Conservation (phyloP, 345 rosid genomes). For the Dipteronia dyeriana region DNA sequence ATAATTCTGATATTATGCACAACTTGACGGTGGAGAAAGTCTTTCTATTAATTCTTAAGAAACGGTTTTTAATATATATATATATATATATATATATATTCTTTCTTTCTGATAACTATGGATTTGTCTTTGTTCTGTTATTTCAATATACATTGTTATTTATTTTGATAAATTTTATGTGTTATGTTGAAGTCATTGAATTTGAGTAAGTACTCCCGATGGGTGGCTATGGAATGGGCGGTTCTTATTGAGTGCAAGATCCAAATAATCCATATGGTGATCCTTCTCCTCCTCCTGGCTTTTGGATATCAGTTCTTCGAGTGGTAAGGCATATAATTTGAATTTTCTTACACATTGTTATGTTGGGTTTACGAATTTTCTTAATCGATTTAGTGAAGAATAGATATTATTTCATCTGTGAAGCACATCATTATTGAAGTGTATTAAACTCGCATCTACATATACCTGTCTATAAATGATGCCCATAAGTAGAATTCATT, state of each 20-base stretch:
- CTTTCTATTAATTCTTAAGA: too few relatives aligned
- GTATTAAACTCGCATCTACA: too few relatives aligned
- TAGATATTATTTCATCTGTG: background rate
- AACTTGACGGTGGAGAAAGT: background rate
- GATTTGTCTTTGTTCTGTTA: background rate
- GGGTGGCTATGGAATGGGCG: slow-evolving; percentile 84
- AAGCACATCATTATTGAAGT: too few relatives aligned
- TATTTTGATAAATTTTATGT: background rate
- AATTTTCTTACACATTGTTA: background rate
- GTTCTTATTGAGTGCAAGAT: slow-evolving; percentile 86
- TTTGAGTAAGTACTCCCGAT: slow-evolving; percentile 23
- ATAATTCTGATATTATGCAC: background rate
- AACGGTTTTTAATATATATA: too few relatives aligned
- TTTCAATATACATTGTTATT: background rate
- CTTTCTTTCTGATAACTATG: too few relatives aligned
- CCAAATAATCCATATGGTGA: slow-evolving; percentile 78
- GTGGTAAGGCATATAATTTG: slow-evolving; percentile 54
- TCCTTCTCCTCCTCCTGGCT: slow-evolving; percentile 91
- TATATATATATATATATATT: too few relatives aligned
- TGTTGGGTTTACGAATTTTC: background rate
- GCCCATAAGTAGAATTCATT: background rate
- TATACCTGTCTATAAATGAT: too few relatives aligned
- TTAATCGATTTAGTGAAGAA: background rate
- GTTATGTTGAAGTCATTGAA: background rate
- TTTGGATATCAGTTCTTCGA: slow-evolving; percentile 90